Conservation (phyloP, 768 basidiomycete genomes). For the Tephrocybe sp. region DNA sequence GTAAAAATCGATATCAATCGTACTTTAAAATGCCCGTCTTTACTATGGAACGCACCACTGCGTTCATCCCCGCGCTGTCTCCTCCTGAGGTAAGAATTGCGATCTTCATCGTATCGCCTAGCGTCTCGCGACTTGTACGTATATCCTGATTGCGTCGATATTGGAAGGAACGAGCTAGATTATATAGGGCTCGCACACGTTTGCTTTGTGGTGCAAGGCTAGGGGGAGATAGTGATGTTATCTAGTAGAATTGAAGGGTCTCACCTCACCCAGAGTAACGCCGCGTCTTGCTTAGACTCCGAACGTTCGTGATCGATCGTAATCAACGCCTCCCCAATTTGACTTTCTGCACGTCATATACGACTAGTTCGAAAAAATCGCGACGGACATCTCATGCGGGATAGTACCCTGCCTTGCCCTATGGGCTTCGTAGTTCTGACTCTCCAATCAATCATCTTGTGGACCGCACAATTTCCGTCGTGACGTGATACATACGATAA, state of each 20-base stretch:
- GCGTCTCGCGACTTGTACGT: not conserved
- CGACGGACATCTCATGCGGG: no score
- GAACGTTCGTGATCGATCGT: not conserved
- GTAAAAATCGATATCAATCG: constrained; percentile 22
- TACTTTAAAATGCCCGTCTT: constrained; percentile 91
- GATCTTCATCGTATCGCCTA: constrained; percentile 64
- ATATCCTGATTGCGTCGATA: not conserved
- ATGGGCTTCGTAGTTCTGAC: no score
- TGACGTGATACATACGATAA: no score
- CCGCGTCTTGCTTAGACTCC: not conserved
- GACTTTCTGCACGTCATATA: not conserved
- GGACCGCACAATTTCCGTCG: not conserved
- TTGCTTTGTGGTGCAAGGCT: not conserved
- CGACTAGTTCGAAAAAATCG: no score
- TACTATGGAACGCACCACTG: constrained; percentile 90
- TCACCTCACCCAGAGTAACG: constrained; percentile 2
- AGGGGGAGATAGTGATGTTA: not conserved
- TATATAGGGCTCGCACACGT: not conserved
- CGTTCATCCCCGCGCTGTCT: constrained; percentile 98
- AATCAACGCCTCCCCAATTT: not conserved
- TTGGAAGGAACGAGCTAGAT: not conserved
- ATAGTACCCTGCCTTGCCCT: not conserved
- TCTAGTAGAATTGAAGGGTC: not conserved
- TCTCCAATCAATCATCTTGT: not conserved
- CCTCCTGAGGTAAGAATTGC: constrained; percentile 95